phyloP scores from a whole-genome alignment of 2,329 filamentous ascomycete genomes.

The Cladophialophora exuberans region DNA sequence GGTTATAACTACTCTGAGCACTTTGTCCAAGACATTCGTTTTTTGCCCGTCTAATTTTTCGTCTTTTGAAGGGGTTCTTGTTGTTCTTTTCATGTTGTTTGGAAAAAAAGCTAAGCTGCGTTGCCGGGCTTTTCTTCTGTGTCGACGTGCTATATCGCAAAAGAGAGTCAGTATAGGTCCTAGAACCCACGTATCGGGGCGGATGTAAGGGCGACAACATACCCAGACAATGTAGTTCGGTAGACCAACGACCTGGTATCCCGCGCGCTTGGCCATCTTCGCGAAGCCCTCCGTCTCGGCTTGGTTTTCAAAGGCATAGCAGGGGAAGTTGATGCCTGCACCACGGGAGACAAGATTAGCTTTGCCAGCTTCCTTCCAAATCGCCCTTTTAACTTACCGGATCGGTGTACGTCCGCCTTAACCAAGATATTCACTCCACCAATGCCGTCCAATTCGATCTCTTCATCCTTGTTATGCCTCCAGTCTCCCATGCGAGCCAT shows the following conservation, averaged over 20 bases:
- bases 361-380: background rate
- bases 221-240: slow-evolving; percentile 97
- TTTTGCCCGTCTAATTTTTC: background rate
- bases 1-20: no score
- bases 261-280: slow-evolving; percentile 96
- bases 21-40: no score
- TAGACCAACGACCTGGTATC: slow-evolving; percentile 87
- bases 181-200: no score
- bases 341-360: background rate
- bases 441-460: slow-evolving; percentile 91
- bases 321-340: slow-evolving; percentile 92
- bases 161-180: background rate
- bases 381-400: slow-evolving; percentile 61
- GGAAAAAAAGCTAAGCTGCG: slow-evolving; percentile 31
- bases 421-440: slow-evolving; percentile 97
- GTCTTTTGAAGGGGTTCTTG: background rate
- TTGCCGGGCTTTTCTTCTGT: slow-evolving; percentile 94
- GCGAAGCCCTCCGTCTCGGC: slow-evolving; percentile 98
- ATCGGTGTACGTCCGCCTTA: slow-evolving; percentile 95
- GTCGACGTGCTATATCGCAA: slow-evolving; percentile 70
- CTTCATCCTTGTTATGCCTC: slow-evolving; percentile 86
- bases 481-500: slow-evolving; percentile 92
- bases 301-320: slow-evolving; percentile 97
- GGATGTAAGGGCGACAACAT: background rate
- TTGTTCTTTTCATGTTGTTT: background rate